Evolutionary conservation across 345 rosid genomes (phyloP).

Genomic region (Rhodamnia rubescens): DNA sequence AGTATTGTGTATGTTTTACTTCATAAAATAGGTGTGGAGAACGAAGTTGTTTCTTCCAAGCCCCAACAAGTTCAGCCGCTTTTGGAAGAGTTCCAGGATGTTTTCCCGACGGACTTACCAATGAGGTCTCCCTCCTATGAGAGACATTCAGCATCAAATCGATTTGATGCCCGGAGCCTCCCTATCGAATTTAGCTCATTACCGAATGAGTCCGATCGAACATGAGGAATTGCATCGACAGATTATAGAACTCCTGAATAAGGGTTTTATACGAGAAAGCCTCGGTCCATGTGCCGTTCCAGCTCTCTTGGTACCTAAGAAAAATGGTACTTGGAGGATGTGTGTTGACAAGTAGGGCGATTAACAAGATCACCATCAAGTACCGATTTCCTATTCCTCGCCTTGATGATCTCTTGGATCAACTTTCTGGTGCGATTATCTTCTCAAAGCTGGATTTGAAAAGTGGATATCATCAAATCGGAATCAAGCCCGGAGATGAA

Average conservation of each 20-base stretch:
- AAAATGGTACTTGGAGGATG: slow-evolving; percentile 1
- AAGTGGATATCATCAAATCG: background rate
- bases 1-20: background rate
- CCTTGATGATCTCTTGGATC: background rate
- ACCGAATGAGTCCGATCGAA: background rate
- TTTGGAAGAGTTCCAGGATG: background rate
- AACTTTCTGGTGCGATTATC: background rate
- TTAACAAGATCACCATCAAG: background rate
- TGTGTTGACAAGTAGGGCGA: background rate
- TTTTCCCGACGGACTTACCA: background rate
- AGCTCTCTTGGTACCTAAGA: background rate
- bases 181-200: background rate
- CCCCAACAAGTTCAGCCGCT: no score
- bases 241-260: background rate
- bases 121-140: background rate
- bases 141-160: background rate
- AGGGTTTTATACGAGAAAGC: background rate
- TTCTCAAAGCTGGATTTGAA: background rate
- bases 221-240: background rate
- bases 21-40: background rate
- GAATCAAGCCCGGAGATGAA: no score
- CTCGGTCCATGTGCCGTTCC: background rate
- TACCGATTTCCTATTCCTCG: background rate
- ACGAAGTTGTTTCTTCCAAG: no score
- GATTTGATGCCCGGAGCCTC: background rate